Percentiles rank a stretch among this genome's conserved stretches.
These are phyloP conservation scores for Oryza brachyantha DNA, from an alignment of 176 grass and related monocot genomes.

Conservation along the genomic window DNA sequence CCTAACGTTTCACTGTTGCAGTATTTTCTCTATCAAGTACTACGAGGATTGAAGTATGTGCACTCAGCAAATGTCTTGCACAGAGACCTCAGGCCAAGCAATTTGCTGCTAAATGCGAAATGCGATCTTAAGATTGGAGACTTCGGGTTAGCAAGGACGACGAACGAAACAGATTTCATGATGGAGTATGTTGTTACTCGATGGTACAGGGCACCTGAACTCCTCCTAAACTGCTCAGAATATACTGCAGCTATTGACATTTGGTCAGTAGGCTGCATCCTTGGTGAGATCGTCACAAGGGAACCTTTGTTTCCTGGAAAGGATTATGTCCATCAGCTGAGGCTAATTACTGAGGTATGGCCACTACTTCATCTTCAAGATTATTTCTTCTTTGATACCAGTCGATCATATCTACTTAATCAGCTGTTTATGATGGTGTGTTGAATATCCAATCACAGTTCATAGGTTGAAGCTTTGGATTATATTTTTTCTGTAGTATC, in stretches of 20 bases:
- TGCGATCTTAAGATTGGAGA: slow-evolving; percentile 96
- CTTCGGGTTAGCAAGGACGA: slow-evolving; percentile 92
- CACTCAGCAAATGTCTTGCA: slow-evolving; percentile 95
- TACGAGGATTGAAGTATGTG: slow-evolving; percentile 92
- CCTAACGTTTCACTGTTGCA: slow-evolving; percentile 27
- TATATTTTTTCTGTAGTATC: background rate
- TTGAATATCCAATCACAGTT: background rate
- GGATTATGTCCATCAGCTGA: slow-evolving; percentile 94
- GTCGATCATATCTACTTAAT: background rate
- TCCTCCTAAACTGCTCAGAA: slow-evolving; percentile 95
- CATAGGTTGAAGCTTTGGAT: background rate
- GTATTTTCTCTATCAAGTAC: slow-evolving; percentile 94
- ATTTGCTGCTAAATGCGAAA: slow-evolving; percentile 84
- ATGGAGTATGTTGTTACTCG: slow-evolving; percentile 95
- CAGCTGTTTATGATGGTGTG: background rate
- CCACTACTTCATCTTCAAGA: slow-evolving; percentile 4
- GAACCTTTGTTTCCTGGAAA: slow-evolving; percentile 95
- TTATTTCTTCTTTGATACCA: background rate
- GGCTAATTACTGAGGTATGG: slow-evolving; percentile 88
- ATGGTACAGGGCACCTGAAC: slow-evolving; percentile 91
- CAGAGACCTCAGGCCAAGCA: slow-evolving; percentile 90
- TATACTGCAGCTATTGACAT: slow-evolving; percentile 98
- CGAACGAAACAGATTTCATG: slow-evolving; percentile 97
- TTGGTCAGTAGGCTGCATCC: slow-evolving; percentile 94
- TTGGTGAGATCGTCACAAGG: slow-evolving; percentile 85